phyloP scores from a whole-genome alignment of 2,329 filamentous ascomycete species.

The Fusarium odoratissimum region DNA sequence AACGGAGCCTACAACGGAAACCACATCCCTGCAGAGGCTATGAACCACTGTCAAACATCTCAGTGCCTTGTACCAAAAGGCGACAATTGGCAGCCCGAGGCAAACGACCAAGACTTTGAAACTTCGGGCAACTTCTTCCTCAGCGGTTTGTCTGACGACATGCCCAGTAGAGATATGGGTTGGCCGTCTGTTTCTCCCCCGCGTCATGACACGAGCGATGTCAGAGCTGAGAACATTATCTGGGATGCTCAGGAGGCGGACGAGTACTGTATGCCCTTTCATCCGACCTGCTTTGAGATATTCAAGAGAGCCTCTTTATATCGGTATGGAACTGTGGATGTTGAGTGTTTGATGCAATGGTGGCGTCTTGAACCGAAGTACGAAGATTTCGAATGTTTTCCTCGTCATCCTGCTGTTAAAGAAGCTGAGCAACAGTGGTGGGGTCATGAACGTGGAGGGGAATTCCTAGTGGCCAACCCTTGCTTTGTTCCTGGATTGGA shows the following conservation, averaged over 20 bases:
- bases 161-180: conserved; percentile 16
- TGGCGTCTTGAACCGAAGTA: conserved; percentile 5
- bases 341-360: conserved; percentile 33
- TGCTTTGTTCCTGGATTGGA: conserved; percentile 29
- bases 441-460: conserved; percentile 15
- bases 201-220: conserved; percentile 1
- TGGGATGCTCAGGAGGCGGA: not conserved
- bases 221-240: conserved; percentile 6
- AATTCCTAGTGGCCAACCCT: conserved; percentile 40
- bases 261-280: conserved; percentile 41
- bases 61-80: conserved; percentile 45
- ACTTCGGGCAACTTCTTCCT: conserved; percentile 16
- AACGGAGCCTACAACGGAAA: conserved; percentile 37
- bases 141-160: conserved; percentile 31
- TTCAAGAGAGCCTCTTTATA: conserved; percentile 42
- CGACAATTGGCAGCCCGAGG: conserved; percentile 16
- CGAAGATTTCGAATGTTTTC: not conserved
- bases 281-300: conserved; percentile 47
- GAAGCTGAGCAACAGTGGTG: conserved; percentile 10
- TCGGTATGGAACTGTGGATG: conserved; percentile 29
- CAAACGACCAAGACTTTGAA: conserved; percentile 42
- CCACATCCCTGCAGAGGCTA: conserved; percentile 39
- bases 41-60: conserved; percentile 42
- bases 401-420: conserved; percentile 13
- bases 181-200: conserved; percentile 10